Evolutionary conservation across 2,329 filamentous ascomycete genomes (phyloP), one percentile per base, ranked within the genome.

Genomic region (Lithohypha guttulata): DNA sequence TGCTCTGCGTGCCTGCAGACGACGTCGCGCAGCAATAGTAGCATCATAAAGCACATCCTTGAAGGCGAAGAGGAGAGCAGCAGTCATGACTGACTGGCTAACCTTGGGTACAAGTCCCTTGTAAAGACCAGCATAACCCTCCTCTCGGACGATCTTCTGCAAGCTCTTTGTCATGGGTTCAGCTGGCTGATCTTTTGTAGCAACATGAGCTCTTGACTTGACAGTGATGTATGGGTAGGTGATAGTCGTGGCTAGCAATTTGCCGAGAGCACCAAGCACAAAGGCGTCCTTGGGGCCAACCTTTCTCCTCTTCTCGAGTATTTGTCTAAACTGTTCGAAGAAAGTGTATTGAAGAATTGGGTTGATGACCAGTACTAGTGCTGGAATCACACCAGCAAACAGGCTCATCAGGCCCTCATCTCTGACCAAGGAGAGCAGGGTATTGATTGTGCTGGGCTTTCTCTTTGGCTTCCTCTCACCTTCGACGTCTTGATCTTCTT

Each of bases 141-240:
- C 89, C 57, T 95, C 84, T 49, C 67, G 73, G 44, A 95, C 72
- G 44, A 96, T 87, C 44, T 80, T 74, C 56, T 72, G 77, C 56
- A 98, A 73, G 32, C 79, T 83, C 49, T 78, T 73, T 38, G 79
- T 70, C 71, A 95, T 81, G 51, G 81, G 82, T 64, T 93, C 82
- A 63, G 81, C 81, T 48, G 77, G 78, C n/a, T 75, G 73, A 46
- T 77, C 78, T 54, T 77, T 77, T 46, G 73, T 78, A 19, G 87
- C 85, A 45, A 98, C 85, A 60, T 98, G 91, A 77, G 94, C 94
- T 59, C 85, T 77, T 63, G 86, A 93, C 78, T 98, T 98, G 55
- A 98, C 82, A 3, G 91, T 98, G 60, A 98, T 96, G 60, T 98
- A 98, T 8, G 91, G 91, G 62, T 98, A 98, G 4, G 91, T 98